Conservation (phyloP, 805 yeast genomes). For the Hanseniaspora occidentalis region DNA sequence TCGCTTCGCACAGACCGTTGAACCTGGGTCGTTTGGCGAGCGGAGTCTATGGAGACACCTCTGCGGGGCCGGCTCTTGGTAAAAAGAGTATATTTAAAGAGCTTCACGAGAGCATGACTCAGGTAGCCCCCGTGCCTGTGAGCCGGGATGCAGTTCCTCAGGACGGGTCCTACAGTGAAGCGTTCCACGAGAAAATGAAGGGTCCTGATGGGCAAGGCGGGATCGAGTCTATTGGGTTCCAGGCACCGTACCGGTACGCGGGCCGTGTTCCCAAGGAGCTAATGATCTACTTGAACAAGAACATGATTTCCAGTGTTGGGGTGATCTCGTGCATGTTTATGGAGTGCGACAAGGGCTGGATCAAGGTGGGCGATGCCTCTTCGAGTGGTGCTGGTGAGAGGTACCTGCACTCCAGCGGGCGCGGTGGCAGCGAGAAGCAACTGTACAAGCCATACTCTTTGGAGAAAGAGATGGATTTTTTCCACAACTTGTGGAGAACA, state of each 20-base stretch:
- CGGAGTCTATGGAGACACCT: too few species aligned
- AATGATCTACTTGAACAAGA: background rate
- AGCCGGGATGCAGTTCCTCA: background rate
- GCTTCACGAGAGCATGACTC: too few species aligned
- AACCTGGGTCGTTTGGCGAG: too few species aligned
- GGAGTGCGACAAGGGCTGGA: background rate
- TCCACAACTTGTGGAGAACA: background rate
- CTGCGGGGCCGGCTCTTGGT: too few species aligned
- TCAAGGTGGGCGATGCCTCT: background rate
- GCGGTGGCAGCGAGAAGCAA: too few species aligned
- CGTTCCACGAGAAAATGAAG: background rate
- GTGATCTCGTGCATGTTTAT: background rate
- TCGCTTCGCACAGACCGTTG: background rate
- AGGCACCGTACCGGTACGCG: background rate
- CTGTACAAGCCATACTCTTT: background rate
- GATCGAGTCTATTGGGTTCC: background rate
- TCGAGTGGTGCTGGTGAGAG: too few species aligned
- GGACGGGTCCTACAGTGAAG: background rate
- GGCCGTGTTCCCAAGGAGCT: background rate
- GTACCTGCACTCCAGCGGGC: too few species aligned
- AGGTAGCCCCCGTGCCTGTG: too few species aligned
- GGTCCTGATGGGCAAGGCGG: background rate
- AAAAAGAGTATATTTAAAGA: too few species aligned
- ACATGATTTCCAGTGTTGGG: constrained; percentile 1
- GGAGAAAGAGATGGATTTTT: background rate